Percentiles rank a stretch among this genome's conserved stretches.
Conservation (phyloP, 805 yeast species). For the Candida maesae region DNA sequence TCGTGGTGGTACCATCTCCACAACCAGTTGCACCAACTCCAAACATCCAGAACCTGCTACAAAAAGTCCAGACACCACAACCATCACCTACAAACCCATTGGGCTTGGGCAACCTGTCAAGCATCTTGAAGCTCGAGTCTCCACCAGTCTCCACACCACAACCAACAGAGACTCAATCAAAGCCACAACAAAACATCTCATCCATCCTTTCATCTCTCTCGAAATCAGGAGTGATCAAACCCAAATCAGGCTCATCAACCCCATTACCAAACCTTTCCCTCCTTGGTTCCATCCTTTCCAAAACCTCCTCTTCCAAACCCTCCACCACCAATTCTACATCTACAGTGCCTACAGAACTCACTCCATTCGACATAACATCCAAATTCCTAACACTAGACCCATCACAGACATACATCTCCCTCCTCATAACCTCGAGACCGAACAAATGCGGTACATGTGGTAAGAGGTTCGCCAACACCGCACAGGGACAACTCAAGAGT, state of each 20-base stretch:
- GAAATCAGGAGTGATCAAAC: constrained; percentile 22
- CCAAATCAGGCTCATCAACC: not conserved
- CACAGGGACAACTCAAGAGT: constrained; percentile 47
- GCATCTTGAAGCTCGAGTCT: constrained; percentile 17
- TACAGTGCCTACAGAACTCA: not conserved
- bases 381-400: constrained; percentile 36
- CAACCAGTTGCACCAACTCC: constrained; percentile 16
- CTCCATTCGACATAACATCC: constrained; percentile 29
- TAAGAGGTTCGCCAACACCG: constrained; percentile 66
- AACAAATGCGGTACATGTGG: constrained; percentile 90
- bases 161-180: constrained; percentile 2
- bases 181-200: constrained; percentile 9
- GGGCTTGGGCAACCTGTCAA: constrained; percentile 15
- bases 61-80: constrained; percentile 6
- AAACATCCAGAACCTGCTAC: constrained; percentile 6
- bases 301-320: not conserved
- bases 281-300: constrained; percentile 1
- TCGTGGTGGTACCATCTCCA: constrained; percentile 19
- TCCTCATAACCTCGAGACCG: constrained; percentile 38
- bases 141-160: constrained; percentile 9
- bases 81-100: constrained; percentile 11
- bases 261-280: constrained; percentile 5
- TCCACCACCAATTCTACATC: not conserved
- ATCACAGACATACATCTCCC: constrained; percentile 32
- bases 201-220: constrained; percentile 18